Evolutionary conservation across 1,284 basidiomycete genomes (phyloP).

Genomic region (Cerrena zonata): DNA sequence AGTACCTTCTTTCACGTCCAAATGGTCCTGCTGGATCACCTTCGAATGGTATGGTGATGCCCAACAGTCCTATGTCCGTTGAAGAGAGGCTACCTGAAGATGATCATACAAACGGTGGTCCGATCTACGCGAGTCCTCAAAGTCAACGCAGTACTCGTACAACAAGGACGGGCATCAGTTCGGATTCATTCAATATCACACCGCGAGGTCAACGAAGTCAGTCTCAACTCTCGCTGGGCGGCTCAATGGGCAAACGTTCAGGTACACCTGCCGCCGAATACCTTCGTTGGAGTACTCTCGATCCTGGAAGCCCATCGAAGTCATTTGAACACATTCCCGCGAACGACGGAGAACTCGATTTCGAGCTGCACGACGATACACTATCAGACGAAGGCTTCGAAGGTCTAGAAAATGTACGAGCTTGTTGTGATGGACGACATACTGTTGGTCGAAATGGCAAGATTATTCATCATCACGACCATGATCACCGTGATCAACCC

Average conservation of each 20-base stretch:
- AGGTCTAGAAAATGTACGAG: slow-evolving; percentile 89
- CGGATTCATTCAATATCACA: slow-evolving; percentile 64
- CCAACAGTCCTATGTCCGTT: slow-evolving; percentile 51
- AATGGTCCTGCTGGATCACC: slow-evolving; percentile 38
- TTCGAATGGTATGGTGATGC: slow-evolving; percentile 34
- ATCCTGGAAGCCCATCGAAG: slow-evolving; percentile 62
- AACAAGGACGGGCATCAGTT: slow-evolving; percentile 39
- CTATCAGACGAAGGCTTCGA: slow-evolving; percentile 82
- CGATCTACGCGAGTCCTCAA: slow-evolving; percentile 54
- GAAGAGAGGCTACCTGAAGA: slow-evolving; percentile 47
- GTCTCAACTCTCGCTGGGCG: slow-evolving; percentile 66
- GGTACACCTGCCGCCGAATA: slow-evolving; percentile 89
- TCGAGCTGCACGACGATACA: slow-evolving; percentile 69
- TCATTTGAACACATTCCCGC: slow-evolving; percentile 59
- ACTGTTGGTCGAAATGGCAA: slow-evolving; percentile 60
- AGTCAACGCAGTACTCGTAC: slow-evolving; percentile 66
- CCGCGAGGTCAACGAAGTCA: slow-evolving; percentile 71
- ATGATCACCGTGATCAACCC: slow-evolving; percentile 33
- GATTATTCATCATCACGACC: slow-evolving; percentile 48
- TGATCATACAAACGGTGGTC: slow-evolving; percentile 31
- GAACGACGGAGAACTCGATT: slow-evolving; percentile 72
- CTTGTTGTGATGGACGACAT: slow-evolving; percentile 91
- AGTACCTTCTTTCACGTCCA: slow-evolving; percentile 76
- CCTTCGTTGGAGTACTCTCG: slow-evolving; percentile 64
- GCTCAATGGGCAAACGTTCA: slow-evolving; percentile 74